Evolutionary conservation across 495 filamentous ascomycete genomes (phyloP).

Genomic region (Hypoxylon crocopeplum): DNA sequence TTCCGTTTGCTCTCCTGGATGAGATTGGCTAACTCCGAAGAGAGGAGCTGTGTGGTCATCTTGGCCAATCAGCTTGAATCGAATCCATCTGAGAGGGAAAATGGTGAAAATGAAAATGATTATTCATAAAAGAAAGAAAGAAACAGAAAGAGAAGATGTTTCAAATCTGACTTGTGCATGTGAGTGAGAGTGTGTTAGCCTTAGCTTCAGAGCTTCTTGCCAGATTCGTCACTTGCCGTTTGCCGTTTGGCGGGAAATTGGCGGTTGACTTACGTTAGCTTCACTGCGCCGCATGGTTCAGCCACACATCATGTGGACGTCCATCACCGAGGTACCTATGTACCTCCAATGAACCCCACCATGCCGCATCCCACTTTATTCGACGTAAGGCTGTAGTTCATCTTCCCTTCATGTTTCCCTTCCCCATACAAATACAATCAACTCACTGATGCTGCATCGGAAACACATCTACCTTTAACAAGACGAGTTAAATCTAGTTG

Average conservation of each 20-base stretch:
- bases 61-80: conserved; percentile 47
- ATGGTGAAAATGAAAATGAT: background rate
- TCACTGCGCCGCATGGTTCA: conserved; percentile 10
- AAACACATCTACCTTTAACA: too few species aligned
- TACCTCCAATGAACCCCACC: conserved; percentile 19
- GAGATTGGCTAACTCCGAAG: conserved; percentile 86
- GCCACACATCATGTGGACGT: conserved; percentile 1
- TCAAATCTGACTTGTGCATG: too few species aligned
- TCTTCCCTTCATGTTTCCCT: background rate
- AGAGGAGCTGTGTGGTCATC: conserved; percentile 94
- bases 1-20: conserved; percentile 96
- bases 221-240: conserved; percentile 34
- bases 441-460: too few species aligned
- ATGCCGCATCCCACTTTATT: conserved; percentile 23
- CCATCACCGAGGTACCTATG: background rate
- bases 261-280: too few species aligned
- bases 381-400: conserved; percentile 15
- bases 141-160: background rate
- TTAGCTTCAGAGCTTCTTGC: conserved; percentile 32
- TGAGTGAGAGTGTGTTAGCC: too few species aligned
- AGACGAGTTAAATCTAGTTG: too few species aligned
- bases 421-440: too few species aligned
- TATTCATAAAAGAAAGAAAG: background rate
- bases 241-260: background rate
- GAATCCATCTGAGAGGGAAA: conserved; percentile 32